Evolutionary conservation across 1,284 basidiomycete species (phyloP), one percentile per base, ranked within the genome.

Genomic region (Grifola frondosa): DNA sequence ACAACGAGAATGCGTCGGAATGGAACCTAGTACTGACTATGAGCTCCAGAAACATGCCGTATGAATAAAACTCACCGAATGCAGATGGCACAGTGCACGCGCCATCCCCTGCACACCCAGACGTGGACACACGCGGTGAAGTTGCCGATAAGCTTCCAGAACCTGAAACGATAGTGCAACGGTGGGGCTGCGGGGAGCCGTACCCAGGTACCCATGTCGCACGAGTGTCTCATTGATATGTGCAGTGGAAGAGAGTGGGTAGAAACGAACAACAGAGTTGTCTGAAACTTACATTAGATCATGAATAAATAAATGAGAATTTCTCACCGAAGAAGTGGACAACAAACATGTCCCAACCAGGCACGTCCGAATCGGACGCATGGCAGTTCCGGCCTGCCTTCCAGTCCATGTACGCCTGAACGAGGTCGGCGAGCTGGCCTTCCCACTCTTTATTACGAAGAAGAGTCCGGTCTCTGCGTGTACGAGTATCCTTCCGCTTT

Each of bases 101-200:
- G 49, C 42, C 16, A 44, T 39, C 1, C 48, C 53, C 26, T 62
- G 50, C 3, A 59, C 48, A 24, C 49, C 56, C 11, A 60, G 44
- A 0, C 51, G 50, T 1, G 60, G 60, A 40, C 55, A 58, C 1
- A 50, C 52, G 3, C 53, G 52, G 25, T 60, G 53, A 8, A 52
- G 30, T 26, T 60, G 58, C 2, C 49, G 49, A 34, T 59, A 61
- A 0, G 45, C 46, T 22, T 58, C 54, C 4, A 62, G 47, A 0
- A 40, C 35, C 1, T 28, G 22, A 20, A 61, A 34, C 0, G 50
- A 42, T 10, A 61, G 40, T 0, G 54, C 60, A 2, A 54, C 34
- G 1, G 47, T 26, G 3, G 56, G 57, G 4, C 38, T 20, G 0
- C 44, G 13, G 0, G 59, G 60, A 0, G 56, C 35, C 2, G 42